phyloP scores from a whole-genome alignment of 305 asterid genomes.

The Ilex paraguariensis region DNA sequence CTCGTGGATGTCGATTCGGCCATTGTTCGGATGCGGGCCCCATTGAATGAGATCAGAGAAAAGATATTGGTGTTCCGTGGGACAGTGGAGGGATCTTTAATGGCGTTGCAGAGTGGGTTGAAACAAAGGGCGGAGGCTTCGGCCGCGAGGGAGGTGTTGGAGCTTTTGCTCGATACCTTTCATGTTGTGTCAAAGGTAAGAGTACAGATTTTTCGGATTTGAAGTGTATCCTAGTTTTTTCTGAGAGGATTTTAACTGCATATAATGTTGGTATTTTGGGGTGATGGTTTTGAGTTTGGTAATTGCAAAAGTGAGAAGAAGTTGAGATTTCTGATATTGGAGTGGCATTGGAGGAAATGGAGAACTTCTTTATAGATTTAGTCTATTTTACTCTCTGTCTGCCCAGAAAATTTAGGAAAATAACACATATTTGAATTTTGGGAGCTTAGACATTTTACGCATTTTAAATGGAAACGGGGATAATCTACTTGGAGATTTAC shows the following conservation, averaged over 20 bases:
- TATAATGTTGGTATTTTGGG: not conserved
- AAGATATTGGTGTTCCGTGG: slow-evolving; percentile 67
- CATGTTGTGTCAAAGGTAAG: slow-evolving; percentile 91
- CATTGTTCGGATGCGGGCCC: slow-evolving; percentile 95
- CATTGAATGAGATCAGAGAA: slow-evolving; percentile 79
- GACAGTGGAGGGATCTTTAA: slow-evolving; percentile 63
- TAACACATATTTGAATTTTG: too few species aligned
- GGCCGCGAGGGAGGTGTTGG: slow-evolving; percentile 80
- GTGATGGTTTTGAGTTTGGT: not conserved
- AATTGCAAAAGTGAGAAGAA: not conserved
- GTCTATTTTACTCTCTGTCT: too few species aligned
- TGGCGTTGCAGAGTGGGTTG: slow-evolving; percentile 70
- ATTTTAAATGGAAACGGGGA: too few species aligned
- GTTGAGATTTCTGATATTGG: not conserved
- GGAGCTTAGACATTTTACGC: too few species aligned
- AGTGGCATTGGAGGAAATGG: not conserved
- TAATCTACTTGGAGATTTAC: too few species aligned
- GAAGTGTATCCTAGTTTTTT: not conserved
- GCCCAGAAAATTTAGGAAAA: too few species aligned
- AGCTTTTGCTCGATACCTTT: slow-evolving; percentile 83
- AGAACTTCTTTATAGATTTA: not conserved
- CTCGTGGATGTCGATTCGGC: slow-evolving; percentile 83
- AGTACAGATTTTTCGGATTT: not conserved
- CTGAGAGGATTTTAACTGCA: not conserved
- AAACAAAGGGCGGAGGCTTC: slow-evolving; percentile 83